A percentile compares a stretch with the other conserved stretches of the same genome.
Conservation (phyloP, 495 filamentous ascomycete genomes). For the Neurospora tetraspora region DNA sequence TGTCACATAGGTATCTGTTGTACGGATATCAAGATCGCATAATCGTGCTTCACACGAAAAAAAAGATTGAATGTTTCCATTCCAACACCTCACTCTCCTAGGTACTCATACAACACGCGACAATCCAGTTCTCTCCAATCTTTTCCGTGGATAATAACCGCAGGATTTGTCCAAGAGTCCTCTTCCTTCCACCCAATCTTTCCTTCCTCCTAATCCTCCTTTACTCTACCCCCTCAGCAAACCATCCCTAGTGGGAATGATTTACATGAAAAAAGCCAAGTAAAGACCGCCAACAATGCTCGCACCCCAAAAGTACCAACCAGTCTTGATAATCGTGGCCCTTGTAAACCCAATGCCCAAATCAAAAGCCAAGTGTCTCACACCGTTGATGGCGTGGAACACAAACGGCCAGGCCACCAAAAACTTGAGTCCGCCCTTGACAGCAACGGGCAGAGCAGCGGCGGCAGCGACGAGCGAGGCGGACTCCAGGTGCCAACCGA, state of each 20-base stretch:
- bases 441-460: constrained; percentile 56
- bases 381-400: constrained; percentile 76
- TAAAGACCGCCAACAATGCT: constrained; percentile 51
- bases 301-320: constrained; percentile 63
- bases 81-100: background rate
- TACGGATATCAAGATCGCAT: background rate
- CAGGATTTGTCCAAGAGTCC: background rate
- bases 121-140: background rate
- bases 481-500: constrained; percentile 81
- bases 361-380: constrained; percentile 90
- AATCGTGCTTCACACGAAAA: background rate
- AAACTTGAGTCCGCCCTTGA: constrained; percentile 66
- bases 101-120: background rate
- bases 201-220: background rate
- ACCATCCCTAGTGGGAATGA: background rate
- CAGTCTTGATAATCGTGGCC: constrained; percentile 59
- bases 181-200: background rate
- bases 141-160: background rate
- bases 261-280: constrained; percentile 41
- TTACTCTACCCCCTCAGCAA: too few relatives aligned
- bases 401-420: constrained; percentile 70
- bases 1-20: background rate
- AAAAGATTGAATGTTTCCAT: background rate
- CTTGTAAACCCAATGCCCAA: constrained; percentile 57
- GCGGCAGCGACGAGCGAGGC: constrained; percentile 69